These are phyloP conservation scores for Bretziella fagacearum DNA, from an alignment of 2,329 filamentous ascomycete genomes.

Conservation along the genomic window DNA sequence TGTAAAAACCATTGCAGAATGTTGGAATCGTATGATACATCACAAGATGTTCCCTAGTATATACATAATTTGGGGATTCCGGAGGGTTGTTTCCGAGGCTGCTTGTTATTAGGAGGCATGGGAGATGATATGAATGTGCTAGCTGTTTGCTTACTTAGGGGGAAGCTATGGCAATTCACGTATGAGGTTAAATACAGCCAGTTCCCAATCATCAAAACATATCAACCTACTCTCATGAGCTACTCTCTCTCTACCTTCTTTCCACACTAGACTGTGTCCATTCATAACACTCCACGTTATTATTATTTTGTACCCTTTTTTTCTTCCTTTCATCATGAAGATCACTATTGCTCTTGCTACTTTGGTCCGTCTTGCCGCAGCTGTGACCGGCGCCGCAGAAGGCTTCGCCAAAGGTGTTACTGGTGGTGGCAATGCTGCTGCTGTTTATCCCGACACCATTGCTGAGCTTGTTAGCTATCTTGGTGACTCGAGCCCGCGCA, in stretches of 20 bases:
- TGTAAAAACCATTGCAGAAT: too few species aligned
- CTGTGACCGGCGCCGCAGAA: slow-evolving; percentile 25
- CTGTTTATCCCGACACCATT: slow-evolving; percentile 36
- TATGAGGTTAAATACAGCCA: too few species aligned
- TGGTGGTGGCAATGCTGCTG: slow-evolving; percentile 37
- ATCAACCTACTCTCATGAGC: background rate
- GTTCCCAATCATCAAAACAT: too few species aligned
- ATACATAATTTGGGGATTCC: too few species aligned
- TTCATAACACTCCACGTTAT: background rate
- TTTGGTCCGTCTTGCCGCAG: slow-evolving; percentile 18
- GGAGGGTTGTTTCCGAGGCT: too few species aligned
- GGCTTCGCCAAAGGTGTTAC: slow-evolving; percentile 36
- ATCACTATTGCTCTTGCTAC: slow-evolving; percentile 16
- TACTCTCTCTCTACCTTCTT: background rate
- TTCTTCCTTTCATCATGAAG: slow-evolving; percentile 15
- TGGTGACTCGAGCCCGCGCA: slow-evolving; percentile 32
- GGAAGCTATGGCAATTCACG: too few species aligned
- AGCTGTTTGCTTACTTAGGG: too few species aligned
- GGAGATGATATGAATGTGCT: too few species aligned
- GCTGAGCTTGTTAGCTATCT: slow-evolving; percentile 43
- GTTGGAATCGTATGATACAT: too few species aligned
- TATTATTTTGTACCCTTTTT: background rate
- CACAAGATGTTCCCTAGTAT: too few species aligned
- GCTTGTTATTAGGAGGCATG: too few species aligned
- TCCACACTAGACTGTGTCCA: background rate